phyloP scores from a whole-genome alignment of 169 alveolate genomes.

The Plasmodium gallinaceum region DNA sequence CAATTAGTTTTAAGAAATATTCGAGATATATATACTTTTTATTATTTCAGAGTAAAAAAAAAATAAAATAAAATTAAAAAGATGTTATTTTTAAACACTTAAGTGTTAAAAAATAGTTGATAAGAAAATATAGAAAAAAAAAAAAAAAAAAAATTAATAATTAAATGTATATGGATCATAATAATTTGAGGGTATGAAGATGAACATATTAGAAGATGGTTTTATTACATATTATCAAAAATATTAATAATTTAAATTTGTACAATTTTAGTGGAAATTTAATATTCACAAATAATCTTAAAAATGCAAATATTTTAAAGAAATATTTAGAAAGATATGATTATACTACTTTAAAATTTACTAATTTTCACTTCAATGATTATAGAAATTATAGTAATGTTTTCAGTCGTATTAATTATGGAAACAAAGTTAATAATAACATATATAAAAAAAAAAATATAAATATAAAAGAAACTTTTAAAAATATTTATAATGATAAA shows the following conservation, averaged over 20 bases:
- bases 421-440: background rate
- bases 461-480: constrained; percentile 2
- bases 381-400: background rate
- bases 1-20: no score
- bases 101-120: no score
- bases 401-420: background rate
- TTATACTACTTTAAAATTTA: constrained; percentile 18
- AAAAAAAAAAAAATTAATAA: no score
- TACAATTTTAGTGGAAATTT: background rate
- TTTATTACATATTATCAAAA: background rate
- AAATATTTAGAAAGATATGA: background rate
- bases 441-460: constrained; percentile 1
- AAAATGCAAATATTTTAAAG: background rate
- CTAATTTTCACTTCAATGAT: background rate
- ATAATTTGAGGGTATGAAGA: background rate
- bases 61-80: no score
- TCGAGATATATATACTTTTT: no score
- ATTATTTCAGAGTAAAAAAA: no score
- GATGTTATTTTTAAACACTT: no score
- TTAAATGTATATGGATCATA: background rate
- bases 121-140: background rate
- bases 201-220: constrained; percentile 6
- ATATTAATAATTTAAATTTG: background rate
- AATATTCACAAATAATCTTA: background rate
- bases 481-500: constrained; percentile 14